Evolutionary conservation across 352 stramenopile species (phyloP).

Genomic region (Pythium dissimile): DNA sequence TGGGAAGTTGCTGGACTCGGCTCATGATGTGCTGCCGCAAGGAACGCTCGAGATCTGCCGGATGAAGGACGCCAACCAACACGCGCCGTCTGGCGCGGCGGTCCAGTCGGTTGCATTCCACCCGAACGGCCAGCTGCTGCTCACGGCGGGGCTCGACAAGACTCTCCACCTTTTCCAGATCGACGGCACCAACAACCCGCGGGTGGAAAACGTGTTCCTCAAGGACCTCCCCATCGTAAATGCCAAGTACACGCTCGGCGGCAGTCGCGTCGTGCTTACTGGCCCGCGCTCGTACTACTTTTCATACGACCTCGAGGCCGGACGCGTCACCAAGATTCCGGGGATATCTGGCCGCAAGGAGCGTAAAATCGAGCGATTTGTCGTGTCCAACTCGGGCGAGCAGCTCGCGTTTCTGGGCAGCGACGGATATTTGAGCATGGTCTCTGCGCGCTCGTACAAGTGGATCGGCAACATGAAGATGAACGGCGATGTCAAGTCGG

Average conservation of each 20-base stretch:
- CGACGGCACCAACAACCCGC: conserved; percentile 85
- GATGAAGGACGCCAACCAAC: conserved; percentile 92
- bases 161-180: conserved; percentile 92
- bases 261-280: conserved; percentile 86
- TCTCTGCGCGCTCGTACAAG: conserved; percentile 91
- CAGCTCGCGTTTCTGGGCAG: conserved; percentile 93
- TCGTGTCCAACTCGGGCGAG: conserved; percentile 85
- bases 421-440: conserved; percentile 93
- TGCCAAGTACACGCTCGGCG: conserved; percentile 79
- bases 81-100: conserved; percentile 76
- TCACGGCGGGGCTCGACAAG: conserved; percentile 92
- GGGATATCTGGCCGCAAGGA: conserved; percentile 88
- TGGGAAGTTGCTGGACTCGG: conserved; percentile 48
- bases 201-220: conserved; percentile 88
- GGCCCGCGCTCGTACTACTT: conserved; percentile 96
- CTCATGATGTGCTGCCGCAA: conserved; percentile 52
- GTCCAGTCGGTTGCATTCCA: conserved; percentile 91
- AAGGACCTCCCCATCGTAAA: conserved; percentile 88
- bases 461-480: conserved; percentile 95
- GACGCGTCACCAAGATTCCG: conserved; percentile 90
- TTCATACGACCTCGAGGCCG: conserved; percentile 93
- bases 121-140: conserved; percentile 78
- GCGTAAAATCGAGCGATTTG: conserved; percentile 90
- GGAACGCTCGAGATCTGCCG: conserved; percentile 61
- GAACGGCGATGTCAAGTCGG: conserved; percentile 90